Base-by-base conservation (phyloP, 2,329 filamentous ascomycete genomes). In the Fusarium decemcellulare region DNA sequence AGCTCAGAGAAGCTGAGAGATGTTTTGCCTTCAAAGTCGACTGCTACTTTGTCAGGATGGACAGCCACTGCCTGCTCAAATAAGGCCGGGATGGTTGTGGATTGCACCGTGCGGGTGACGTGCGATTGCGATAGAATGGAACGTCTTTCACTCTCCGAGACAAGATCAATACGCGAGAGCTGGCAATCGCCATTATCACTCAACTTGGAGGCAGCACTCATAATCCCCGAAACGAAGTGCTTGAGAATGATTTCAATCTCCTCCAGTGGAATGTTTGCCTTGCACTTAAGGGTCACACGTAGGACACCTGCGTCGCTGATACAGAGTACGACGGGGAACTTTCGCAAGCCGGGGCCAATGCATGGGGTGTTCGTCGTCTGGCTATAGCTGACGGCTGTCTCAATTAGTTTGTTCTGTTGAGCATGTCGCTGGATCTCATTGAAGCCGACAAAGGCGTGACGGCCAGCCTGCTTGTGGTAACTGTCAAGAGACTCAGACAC, bases 371-470 rank as follows among this genome's bases (percentile, higher is more conserved):
- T 63, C 7, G 55, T 53, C 3, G 60, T 59, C 16, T 59, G 60
- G 34, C 55, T 63, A 23, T 63, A 63, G n/a, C 27, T 63, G 2
- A 63, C 27, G 4, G 60, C 60, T 29, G 55, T 63, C 40, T 63
- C 60, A 3, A 63, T 44, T 0, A 27, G 32, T 37, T 16, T 40
- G 12, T 15, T 37, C 4, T 32, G 4, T 6, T 39, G 27, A 2
- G 47, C 16, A 14, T 53, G 39, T 8, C 47, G 23, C 16, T 63
- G 16, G 2, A 63, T 63, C 2, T 23, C 47, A n/a, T 15, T 53
- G 40, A 47, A 53, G 10, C 60, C 55, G 3, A 63, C n/a, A 8
- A 30, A 59, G 11, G 60, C 60, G 6, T 53, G 60, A 29, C 47
- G 47, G 6, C 60, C n/a, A 1, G 60, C 60, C 10, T 63, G 9